A percentile compares a stretch with the other conserved stretches of the same genome.
phyloP scores from a whole-genome alignment of 345 rosid genomes.

The Turnera subulata region DNA sequence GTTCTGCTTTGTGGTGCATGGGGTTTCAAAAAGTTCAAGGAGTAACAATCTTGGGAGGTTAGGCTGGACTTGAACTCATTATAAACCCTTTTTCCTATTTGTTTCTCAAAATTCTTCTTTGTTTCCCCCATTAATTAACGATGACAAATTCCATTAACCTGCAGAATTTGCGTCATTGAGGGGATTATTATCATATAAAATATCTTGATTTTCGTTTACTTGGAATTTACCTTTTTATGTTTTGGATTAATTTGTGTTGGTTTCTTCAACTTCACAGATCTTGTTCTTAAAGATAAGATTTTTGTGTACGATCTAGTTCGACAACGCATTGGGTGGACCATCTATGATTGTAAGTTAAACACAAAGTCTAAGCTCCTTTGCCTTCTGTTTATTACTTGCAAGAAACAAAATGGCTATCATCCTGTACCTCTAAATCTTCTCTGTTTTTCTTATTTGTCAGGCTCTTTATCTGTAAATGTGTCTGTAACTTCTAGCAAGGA shows the following conservation, averaged over 20 bases:
- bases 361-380: no score
- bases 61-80: slow-evolving; percentile 16
- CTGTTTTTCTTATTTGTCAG: slow-evolving; percentile 5
- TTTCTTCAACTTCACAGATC: slow-evolving; percentile 46
- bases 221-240: neutral
- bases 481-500: slow-evolving; percentile 30
- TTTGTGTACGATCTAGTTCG: slow-evolving; percentile 77
- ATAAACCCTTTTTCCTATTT: no score
- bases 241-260: slow-evolving; percentile 1
- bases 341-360: slow-evolving; percentile 67
- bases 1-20: slow-evolving; percentile 76
- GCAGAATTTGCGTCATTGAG: neutral
- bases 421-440: neutral
- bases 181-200: neutral
- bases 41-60: slow-evolving; percentile 92
- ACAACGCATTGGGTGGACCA: slow-evolving; percentile 87
- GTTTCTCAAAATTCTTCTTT: neutral
- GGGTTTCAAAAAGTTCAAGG: slow-evolving; percentile 67
- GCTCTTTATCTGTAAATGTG: slow-evolving; percentile 31
- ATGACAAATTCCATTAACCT: neutral
- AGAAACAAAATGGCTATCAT: no score
- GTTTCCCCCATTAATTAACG: neutral
- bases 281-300: slow-evolving; percentile 82
- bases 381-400: no score
- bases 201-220: no score